Base-by-base conservation (phyloP, 2,329 filamentous ascomycete genomes). In the Hypocrella siamensis region DNA sequence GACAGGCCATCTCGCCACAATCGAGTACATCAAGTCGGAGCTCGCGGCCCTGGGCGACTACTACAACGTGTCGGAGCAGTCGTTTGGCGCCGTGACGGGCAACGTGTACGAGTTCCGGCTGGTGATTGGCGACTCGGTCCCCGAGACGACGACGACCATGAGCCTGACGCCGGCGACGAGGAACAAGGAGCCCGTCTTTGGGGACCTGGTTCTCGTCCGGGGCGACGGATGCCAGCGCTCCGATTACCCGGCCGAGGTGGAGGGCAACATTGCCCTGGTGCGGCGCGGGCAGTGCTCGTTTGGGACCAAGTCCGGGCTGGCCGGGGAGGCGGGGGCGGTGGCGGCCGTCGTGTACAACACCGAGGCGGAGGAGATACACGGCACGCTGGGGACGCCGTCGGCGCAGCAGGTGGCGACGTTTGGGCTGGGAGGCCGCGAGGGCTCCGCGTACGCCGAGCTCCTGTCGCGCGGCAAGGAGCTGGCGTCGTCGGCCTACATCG, bases 291-390 rank as follows among this genome's bases (percentile, higher is more conserved):
- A 55, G 2, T 90, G 82, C 47, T 42, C 71, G 6, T 90, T 88
- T 42, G 79, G 75, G 9, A 54, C 63, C 36, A 90, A 90, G 58
- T 77, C 77, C 2, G 65, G 64, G 32, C 57, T 69, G 11, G 80
- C 82, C 5, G 77, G 75, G 26, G 63, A 60, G 30, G 78, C 78
- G 2, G 79, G 80, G 15, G 82, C 82, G 5, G 52, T 70, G 4
- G 81, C 75, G 2, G 78, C 75, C 1, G 56, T 90, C 11, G 63
- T 90, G 31, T 86, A 81, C 56, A 84, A 88, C 59, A 78, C 75
- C 41, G 71, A 72, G 30, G 54, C 65, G 1, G 79, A 71, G 2
- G 51, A 56, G 4, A 54, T 84, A 1, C 63, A 66, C 31, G 82
- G 80, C 26, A 86, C 80, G 1, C 61, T 90, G 4, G 79, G 76